phyloP scores from a whole-genome alignment of 306 rosid species.

The Neltuma alba region DNA sequence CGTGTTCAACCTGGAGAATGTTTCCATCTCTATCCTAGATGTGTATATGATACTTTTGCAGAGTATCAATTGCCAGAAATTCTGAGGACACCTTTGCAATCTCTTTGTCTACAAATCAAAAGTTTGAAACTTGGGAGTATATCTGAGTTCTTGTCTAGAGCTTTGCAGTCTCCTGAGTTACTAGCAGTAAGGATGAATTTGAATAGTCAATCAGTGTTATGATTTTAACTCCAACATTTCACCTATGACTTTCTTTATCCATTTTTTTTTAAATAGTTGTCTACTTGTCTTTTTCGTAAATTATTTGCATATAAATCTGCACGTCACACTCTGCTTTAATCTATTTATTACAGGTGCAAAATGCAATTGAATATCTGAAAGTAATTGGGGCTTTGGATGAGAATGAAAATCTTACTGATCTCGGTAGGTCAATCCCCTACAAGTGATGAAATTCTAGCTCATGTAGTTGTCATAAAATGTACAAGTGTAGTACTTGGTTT shows the following conservation, averaged over 20 bases:
- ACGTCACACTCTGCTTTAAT: slow-evolving; percentile 28
- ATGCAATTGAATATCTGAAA: slow-evolving; percentile 88
- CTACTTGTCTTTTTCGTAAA: slow-evolving; percentile 22
- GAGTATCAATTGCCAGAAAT: slow-evolving; percentile 97
- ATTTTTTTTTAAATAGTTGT: neutral
- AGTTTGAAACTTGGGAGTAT: slow-evolving; percentile 94
- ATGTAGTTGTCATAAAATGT: slow-evolving; percentile 23
- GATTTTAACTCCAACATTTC: slow-evolving; percentile 27
- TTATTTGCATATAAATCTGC: slow-evolving; percentile 33
- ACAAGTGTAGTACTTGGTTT: slow-evolving; percentile 27
- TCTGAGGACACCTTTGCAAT: slow-evolving; percentile 95
- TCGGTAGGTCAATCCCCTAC: slow-evolving; percentile 60
- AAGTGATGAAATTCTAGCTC: slow-evolving; percentile 29
- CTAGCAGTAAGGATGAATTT: slow-evolving; percentile 66
- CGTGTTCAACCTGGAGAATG: slow-evolving; percentile 97
- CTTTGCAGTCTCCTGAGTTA: slow-evolving; percentile 90
- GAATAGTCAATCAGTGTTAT: slow-evolving; percentile 9
- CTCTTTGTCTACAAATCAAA: slow-evolving; percentile 95
- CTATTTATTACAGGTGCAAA: slow-evolving; percentile 76
- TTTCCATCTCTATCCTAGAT: slow-evolving; percentile 90
- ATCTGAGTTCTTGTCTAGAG: slow-evolving; percentile 87
- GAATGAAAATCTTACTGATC: slow-evolving; percentile 76
- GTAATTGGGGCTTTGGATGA: slow-evolving; percentile 89
- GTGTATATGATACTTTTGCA: slow-evolving; percentile 79
- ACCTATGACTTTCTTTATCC: neutral